Evolutionary conservation across 805 yeast genomes (phyloP).

Genomic region (Starmerella apicola): DNA sequence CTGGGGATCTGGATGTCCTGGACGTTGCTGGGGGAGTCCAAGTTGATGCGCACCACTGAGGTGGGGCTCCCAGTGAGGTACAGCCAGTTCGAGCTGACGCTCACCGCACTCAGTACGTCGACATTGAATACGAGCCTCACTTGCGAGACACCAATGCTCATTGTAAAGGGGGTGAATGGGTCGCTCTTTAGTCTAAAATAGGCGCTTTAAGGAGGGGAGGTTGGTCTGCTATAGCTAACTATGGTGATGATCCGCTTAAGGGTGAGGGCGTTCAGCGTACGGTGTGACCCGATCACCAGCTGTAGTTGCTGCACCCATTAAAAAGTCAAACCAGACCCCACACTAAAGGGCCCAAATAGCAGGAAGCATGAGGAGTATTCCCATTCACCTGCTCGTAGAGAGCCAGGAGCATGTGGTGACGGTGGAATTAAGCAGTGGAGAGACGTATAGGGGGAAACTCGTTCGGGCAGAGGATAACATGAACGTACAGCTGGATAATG

Average conservation of each 20-base stretch:
- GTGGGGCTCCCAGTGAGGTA: conserved; percentile 43
- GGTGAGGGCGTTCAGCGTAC: too few species aligned
- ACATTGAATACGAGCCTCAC: conserved; percentile 44
- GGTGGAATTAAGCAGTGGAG: conserved; percentile 74
- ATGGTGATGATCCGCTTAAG: too few species aligned
- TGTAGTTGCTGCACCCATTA: too few species aligned
- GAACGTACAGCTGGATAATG: conserved; percentile 81
- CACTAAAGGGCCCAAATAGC: too few species aligned
- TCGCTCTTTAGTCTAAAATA: neutral
- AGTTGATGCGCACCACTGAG: conserved; percentile 48
- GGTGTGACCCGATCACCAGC: too few species aligned
- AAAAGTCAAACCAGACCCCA: too few species aligned
- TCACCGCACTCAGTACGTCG: conserved; percentile 36
- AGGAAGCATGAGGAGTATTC: conserved; percentile 43
- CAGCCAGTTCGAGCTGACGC: conserved; percentile 44
- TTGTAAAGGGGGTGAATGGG: conserved; percentile 26
- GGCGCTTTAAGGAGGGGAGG: too few species aligned
- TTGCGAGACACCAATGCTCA: conserved; percentile 25
- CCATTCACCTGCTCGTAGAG: conserved; percentile 75
- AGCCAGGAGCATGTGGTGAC: conserved; percentile 80
- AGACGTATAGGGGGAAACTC: conserved; percentile 75
- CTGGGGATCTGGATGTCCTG: conserved; percentile 28
- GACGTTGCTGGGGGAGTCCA: conserved; percentile 52
- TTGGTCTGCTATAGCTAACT: too few species aligned
- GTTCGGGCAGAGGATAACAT: conserved; percentile 79